Conservation (phyloP, 129 eudicot genomes). For the Lactuca saligna region DNA sequence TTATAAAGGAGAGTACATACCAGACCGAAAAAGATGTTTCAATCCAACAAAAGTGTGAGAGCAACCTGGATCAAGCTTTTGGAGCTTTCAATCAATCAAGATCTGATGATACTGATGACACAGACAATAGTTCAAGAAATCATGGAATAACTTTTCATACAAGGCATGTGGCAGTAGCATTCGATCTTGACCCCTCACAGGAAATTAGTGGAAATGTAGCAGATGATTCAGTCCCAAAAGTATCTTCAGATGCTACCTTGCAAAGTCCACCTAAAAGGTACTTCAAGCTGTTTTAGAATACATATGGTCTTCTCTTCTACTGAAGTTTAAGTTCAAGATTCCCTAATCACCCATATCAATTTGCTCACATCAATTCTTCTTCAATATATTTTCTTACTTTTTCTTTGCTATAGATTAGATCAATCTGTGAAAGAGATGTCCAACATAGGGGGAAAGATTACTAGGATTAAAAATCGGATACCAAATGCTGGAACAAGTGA, state of each 20-base stretch:
- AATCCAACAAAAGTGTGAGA: too few relatives aligned
- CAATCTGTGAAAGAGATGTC: conserved; percentile 41
- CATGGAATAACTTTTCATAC: conserved; percentile 7
- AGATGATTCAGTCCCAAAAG: conserved; percentile 12
- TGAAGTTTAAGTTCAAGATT: background rate
- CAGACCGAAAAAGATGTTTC: background rate
- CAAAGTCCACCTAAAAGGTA: conserved; percentile 75
- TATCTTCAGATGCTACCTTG: conserved; percentile 47
- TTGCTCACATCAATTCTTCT: conserved; percentile 1
- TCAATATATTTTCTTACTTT: conserved; percentile 10
- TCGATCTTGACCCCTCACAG: conserved; percentile 26
- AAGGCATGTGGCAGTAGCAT: conserved; percentile 4
- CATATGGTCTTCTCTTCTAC: background rate
- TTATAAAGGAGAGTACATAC: conserved; percentile 23
- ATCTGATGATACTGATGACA: conserved; percentile 19
- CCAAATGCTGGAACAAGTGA: conserved; percentile 36
- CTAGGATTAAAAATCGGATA: conserved; percentile 27
- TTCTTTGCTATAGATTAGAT: conserved; percentile 58
- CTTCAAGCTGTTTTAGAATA: background rate
- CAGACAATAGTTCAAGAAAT: conserved; percentile 21
- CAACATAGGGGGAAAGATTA: conserved; percentile 22
- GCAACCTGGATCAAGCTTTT: conserved; percentile 7
- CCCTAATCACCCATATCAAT: background rate
- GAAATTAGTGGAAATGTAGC: conserved; percentile 25
- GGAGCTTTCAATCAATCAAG: conserved; percentile 32